Conservation (phyloP, 2,329 filamentous ascomycete species). For the Phaeophleospora eucalypticola region DNA sequence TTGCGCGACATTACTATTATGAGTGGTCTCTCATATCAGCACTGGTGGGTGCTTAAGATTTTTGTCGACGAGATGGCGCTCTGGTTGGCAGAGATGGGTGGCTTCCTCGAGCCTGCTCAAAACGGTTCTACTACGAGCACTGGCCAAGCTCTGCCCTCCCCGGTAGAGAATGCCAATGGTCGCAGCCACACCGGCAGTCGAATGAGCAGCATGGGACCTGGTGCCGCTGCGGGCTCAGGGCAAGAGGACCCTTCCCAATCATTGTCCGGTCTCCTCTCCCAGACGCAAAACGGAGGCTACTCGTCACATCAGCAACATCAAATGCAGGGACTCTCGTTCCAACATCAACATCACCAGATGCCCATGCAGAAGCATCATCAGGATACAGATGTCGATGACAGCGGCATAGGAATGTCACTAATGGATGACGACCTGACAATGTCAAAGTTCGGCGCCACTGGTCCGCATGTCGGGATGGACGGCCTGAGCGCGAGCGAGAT, state of each 20-base stretch:
- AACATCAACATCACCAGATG: conserved; percentile 15
- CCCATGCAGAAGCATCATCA: conserved; percentile 12
- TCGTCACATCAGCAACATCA: conserved; percentile 18
- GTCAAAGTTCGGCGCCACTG: conserved; percentile 19
- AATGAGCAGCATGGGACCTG: conserved; percentile 31
- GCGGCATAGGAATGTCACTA: conserved; percentile 36
- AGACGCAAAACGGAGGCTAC: conserved; percentile 17
- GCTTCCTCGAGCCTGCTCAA: conserved; percentile 62
- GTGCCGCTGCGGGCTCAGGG: conserved; percentile 15
- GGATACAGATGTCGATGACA: conserved; percentile 36
- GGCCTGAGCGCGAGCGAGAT: conserved; percentile 15
- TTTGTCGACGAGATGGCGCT: conserved; percentile 93
- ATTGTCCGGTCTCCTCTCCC: conserved; percentile 18
- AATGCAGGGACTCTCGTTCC: conserved; percentile 14
- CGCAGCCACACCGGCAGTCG: conserved; percentile 29
- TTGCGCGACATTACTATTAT: conserved; percentile 77
- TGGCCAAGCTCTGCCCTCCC: conserved; percentile 19
- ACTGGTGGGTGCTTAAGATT: conserved; percentile 93
- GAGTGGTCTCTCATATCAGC: conserved; percentile 76
- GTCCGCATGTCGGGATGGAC: conserved; percentile 15
- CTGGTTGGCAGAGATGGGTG: conserved; percentile 84
- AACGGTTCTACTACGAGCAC: conserved; percentile 9
- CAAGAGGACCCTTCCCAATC: conserved; percentile 14
- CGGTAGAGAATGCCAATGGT: conserved; percentile 22
- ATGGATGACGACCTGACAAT: conserved; percentile 32